Base-by-base conservation (phyloP, 2,329 filamentous ascomycete genomes). In the Fusarium chaquense region DNA sequence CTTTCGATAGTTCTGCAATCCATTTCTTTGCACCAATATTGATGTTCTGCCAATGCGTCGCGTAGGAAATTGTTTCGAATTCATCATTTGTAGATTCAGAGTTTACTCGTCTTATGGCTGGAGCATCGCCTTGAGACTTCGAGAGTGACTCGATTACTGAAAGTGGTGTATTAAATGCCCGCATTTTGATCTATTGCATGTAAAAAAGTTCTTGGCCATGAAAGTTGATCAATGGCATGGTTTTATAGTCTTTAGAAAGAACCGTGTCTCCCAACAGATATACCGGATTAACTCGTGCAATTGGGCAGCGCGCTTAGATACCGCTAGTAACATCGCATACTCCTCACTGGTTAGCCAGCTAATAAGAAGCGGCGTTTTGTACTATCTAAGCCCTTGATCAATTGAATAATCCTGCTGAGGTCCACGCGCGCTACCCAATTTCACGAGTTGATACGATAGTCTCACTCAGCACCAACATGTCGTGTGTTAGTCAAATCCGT, bases 151-250 rank as follows among this genome's bases (percentile, higher is more conserved):
- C 44, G 1, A 64, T 64, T 1, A 64, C 24, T 1, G 51, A 58
- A 3, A 64, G 22, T 18, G 50, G 43, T 1, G 60, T 58, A 50
- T 64, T 12, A 9, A 64, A 64, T 1, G 44, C 40, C 4, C 38
- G 22, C 61, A 64, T 64, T 0, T 36, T 32, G 16, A 15, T 12
- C 3, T 4, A 18, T 4, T 10, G 7, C 10, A 7, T 2, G 1
- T 3, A 11, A 18, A 5, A 10, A 15, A 16, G 3, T 7, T 13
- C 16, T 51, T 32, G 33, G 16, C 16, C 16, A 2, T 6, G 5
- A 0, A 32, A 10, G 3, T 1, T 5, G 12, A 7, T 6, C 0
- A 8, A 4, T 0, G 0, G 3, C 9, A 4, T 20, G 3, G 0
- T 10, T 41, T 43, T 55, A 55, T 55, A 62, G 18, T 15, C 11